Evolutionary conservation across 2,329 filamentous ascomycete genomes (phyloP).

Genomic region (Dactylellina cionopaga): DNA sequence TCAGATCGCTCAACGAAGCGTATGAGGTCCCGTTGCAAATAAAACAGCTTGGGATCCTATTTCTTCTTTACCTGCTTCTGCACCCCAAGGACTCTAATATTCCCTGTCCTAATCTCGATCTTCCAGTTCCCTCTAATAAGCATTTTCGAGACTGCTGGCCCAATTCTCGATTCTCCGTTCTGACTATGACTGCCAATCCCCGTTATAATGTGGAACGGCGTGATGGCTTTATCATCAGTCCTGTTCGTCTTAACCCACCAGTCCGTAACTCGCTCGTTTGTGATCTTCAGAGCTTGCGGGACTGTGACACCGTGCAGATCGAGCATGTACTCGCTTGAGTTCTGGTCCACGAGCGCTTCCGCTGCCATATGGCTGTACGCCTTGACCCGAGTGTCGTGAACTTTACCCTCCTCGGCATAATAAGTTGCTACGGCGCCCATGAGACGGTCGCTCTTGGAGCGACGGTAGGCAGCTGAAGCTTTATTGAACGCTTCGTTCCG

Average conservation of each 20-base stretch:
- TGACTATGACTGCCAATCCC: constrained; percentile 55
- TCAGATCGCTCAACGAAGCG: too few species aligned
- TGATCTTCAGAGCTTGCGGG: constrained; percentile 54
- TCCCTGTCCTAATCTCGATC: constrained; percentile 53
- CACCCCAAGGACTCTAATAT: constrained; percentile 54
- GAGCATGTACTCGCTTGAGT: constrained; percentile 51
- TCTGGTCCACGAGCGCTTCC: constrained; percentile 51
- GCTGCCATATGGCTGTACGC: constrained; percentile 52
- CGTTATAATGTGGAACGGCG: constrained; percentile 55
- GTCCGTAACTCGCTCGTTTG: constrained; percentile 54
- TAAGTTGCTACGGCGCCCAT: constrained; percentile 57
- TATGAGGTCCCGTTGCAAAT: too few species aligned
- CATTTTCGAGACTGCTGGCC: constrained; percentile 55
- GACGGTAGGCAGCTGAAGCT: constrained; percentile 54
- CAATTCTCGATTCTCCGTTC: constrained; percentile 53
- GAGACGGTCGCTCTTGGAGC: constrained; percentile 54
- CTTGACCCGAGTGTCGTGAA: constrained; percentile 47
- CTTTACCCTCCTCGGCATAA: constrained; percentile 55
- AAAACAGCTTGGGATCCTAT: too few species aligned
- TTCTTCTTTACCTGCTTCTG: constrained; percentile 13
- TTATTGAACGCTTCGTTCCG: constrained; percentile 55
- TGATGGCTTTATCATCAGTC: constrained; percentile 41
- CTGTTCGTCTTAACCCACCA: constrained; percentile 55
- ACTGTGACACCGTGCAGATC: constrained; percentile 56
- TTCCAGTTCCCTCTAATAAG: constrained; percentile 56